These are phyloP conservation scores for Aureobasidium mangrovei DNA, from an alignment of 2,329 filamentous ascomycete species.

Conservation along the genomic window DNA sequence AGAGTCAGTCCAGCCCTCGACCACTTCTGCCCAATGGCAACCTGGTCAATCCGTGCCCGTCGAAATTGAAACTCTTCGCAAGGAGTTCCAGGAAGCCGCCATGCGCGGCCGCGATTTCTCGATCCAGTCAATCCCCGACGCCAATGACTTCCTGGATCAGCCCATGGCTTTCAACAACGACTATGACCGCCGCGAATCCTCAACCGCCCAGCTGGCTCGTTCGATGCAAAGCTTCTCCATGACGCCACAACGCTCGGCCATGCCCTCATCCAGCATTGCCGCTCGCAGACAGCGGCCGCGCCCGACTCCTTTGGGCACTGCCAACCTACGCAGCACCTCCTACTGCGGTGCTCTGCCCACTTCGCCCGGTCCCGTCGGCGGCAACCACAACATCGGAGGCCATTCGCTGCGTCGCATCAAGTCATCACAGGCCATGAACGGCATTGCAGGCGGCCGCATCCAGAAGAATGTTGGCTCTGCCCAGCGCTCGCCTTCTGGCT, in stretches of 20 bases:
- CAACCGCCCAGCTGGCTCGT: constrained; percentile 26
- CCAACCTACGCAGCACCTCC: constrained; percentile 33
- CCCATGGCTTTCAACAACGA: constrained; percentile 26
- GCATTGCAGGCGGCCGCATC: constrained; percentile 34
- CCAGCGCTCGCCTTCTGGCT: constrained; percentile 40
- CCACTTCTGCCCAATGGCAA: constrained; percentile 26
- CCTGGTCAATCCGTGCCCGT: constrained; percentile 30
- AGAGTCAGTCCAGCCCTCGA: constrained; percentile 12
- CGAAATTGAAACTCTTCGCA: constrained; percentile 26
- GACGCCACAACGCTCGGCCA: constrained; percentile 24
- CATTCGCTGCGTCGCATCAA: constrained; percentile 39
- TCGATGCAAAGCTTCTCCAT: constrained; percentile 29
- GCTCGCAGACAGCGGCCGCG: constrained; percentile 32
- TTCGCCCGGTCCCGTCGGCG: constrained; percentile 39
- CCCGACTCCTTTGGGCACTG: constrained; percentile 33
- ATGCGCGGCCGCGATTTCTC: constrained; percentile 15
- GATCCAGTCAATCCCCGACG: constrained; percentile 10
- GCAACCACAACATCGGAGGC: constrained; percentile 19
- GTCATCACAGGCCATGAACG: constrained; percentile 39
- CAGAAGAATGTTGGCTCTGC: constrained; percentile 39
- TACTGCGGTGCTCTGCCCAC: constrained; percentile 34
- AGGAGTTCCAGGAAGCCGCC: constrained; percentile 26
- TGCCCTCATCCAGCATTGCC: constrained; percentile 31
- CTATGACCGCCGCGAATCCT: constrained; percentile 25
- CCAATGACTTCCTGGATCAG: constrained; percentile 20